A percentile compares a stretch with the other conserved stretches of the same genome.
These are phyloP conservation scores for Puya raimondii DNA, from an alignment of 176 grass and related monocot genomes.

Conservation along the genomic window DNA sequence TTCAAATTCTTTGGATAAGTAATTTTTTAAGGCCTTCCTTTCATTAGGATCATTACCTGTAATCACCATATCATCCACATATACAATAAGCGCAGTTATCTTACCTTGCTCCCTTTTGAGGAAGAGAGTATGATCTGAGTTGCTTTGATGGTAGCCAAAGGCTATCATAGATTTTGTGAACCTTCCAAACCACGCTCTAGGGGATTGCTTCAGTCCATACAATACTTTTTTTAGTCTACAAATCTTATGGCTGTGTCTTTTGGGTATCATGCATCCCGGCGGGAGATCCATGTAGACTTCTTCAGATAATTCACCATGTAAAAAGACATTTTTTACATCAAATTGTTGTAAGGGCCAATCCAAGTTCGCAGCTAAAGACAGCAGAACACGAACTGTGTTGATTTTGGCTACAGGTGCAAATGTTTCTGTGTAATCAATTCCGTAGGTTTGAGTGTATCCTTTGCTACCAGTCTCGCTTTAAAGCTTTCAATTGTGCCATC, in stretches of 20 bases:
- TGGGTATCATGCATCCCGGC: background rate
- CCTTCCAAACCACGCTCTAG: constrained; percentile 6
- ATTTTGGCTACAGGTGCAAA: background rate
- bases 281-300: background rate
- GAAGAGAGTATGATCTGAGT: background rate
- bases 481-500: background rate
- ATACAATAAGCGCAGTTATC: background rate
- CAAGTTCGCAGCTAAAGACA: background rate
- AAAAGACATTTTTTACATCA: too few relatives aligned
- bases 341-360: background rate
- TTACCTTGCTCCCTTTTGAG: background rate
- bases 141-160: background rate
- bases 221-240: constrained; percentile 10
- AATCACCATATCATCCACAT: background rate
- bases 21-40: background rate
- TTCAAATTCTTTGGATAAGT: background rate
- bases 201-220: constrained; percentile 16
- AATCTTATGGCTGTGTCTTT: background rate
- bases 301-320: background rate
- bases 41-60: background rate
- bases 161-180: background rate
- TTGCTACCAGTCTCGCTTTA: constrained; percentile 1
- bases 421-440: background rate
- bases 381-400: background rate
- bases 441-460: background rate